Evolutionary conservation across 805 yeast species (phyloP), one percentile per base, ranked within the genome.

Genomic region (Wickerhamomyces pijperi): DNA sequence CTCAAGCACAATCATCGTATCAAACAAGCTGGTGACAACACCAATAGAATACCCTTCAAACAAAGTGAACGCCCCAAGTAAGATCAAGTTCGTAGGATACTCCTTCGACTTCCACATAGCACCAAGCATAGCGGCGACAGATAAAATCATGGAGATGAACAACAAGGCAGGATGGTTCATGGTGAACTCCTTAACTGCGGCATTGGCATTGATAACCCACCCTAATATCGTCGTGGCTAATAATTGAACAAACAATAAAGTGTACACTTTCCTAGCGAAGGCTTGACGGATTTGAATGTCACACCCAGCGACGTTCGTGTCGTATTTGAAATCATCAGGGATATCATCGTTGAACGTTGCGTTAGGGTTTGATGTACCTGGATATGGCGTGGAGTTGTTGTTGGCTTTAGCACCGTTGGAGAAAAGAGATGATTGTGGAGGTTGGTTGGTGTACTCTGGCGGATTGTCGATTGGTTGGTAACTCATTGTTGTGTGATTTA

Each of bases 281-380:
- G 77, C 69, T 46, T 80, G 82, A 49, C 95, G 74, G 32, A 86
- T 67, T 14, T 81, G 75, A 38, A 83, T 62, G 42, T 81, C 83
- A 59, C 95, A 84, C 25, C 82, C 77, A 3, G 86, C 74, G 19
- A 86, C 94, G 38, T 73, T 70, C 6, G 82, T 81, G 28, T 82
- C 74, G 58, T 79, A 84, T 56, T 85, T 86, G 73, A 85, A 86
- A 59, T 84, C 94, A 48, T 85, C 82, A 4, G 81, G 79, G 36
- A 72, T 52, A 45, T 50, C 42, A 16, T 45, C 44, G 3, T 41
- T 40, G 16, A 36, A 16, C 6, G 32, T 15, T 16, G 19, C 33
- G 9, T 13, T 12, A 15, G 17, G 33, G 13, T 15, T 5, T 9
- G 33, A 15, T n/a, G 33, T 16, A 31, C 33, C 19, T 6, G 17